Evolutionary conservation across 2,329 filamentous ascomycete genomes (phyloP).

Genomic region (Trichoderma sp.): DNA sequence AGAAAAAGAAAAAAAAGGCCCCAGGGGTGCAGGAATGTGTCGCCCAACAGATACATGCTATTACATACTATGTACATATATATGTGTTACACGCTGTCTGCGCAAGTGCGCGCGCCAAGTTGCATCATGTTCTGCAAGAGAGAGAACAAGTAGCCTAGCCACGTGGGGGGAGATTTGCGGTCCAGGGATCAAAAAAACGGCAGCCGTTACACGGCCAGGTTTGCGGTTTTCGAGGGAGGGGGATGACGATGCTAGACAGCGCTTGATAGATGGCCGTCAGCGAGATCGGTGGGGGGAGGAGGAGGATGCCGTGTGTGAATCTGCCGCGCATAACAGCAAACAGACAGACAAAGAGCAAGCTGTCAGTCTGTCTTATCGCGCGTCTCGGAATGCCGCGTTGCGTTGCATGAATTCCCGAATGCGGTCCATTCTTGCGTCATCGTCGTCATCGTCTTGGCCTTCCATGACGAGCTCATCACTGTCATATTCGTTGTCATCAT

Average conservation of each 20-base stretch:
- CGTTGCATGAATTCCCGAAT: constrained; percentile 39
- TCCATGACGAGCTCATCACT: constrained; percentile 38
- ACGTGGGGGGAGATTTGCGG: neutral
- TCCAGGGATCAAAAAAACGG: neutral
- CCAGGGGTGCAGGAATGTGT: constrained; percentile 7
- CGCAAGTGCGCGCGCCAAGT: neutral
- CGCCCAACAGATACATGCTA: constrained; percentile 13
- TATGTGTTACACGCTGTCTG: neutral
- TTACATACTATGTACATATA: neutral
- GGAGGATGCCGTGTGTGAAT: neutral
- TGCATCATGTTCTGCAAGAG: neutral
- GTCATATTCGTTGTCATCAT: constrained; percentile 40
- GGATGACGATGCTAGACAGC: neutral
- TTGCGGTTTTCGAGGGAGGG: neutral
- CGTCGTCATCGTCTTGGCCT: constrained; percentile 36
- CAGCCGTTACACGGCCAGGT: neutral
- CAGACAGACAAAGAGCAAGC: neutral
- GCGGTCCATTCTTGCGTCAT: constrained; percentile 37
- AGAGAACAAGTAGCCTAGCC: neutral
- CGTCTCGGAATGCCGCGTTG: constrained; percentile 24
- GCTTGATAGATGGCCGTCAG: neutral
- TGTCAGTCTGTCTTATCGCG: neutral
- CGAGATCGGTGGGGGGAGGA: neutral
- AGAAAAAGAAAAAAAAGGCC: too few species aligned
- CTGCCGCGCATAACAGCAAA: neutral